phyloP scores from a whole-genome alignment of 2,329 filamentous ascomycete genomes.

The Rhynchosporium graminicola region DNA sequence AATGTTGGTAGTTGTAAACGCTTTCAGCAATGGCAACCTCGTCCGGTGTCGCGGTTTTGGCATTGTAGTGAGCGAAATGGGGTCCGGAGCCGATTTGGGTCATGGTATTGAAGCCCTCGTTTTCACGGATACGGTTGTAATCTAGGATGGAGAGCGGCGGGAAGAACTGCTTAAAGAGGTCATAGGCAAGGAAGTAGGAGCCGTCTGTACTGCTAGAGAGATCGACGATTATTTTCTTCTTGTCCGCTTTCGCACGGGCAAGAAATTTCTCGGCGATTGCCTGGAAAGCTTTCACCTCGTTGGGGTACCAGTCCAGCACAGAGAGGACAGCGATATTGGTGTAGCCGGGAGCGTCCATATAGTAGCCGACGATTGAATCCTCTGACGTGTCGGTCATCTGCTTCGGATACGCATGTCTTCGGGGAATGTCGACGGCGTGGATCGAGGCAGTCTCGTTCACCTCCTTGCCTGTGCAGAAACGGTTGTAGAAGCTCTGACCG shows the following conservation, averaged over 20 bases:
- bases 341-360: constrained; percentile 1
- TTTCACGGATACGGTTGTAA: background rate
- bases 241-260: background rate
- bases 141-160: background rate
- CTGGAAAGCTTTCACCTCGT: background rate
- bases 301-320: background rate
- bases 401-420: background rate
- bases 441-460: background rate
- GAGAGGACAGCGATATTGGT: background rate
- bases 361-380: background rate
- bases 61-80: background rate
- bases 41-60: background rate
- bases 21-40: background rate
- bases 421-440: background rate
- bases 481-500: background rate
- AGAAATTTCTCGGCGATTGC: background rate
- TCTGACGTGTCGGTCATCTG: background rate
- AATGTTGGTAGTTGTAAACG: background rate
- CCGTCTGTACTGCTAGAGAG: background rate
- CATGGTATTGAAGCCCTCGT: background rate
- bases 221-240: background rate
- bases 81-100: background rate
- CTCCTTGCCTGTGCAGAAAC: background rate
- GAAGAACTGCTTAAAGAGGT: constrained; percentile 4
- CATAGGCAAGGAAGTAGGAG: background rate